These are phyloP conservation scores for Lactifluus hygrophoroides DNA, from an alignment of 768 basidiomycete species.

Conservation along the genomic window DNA sequence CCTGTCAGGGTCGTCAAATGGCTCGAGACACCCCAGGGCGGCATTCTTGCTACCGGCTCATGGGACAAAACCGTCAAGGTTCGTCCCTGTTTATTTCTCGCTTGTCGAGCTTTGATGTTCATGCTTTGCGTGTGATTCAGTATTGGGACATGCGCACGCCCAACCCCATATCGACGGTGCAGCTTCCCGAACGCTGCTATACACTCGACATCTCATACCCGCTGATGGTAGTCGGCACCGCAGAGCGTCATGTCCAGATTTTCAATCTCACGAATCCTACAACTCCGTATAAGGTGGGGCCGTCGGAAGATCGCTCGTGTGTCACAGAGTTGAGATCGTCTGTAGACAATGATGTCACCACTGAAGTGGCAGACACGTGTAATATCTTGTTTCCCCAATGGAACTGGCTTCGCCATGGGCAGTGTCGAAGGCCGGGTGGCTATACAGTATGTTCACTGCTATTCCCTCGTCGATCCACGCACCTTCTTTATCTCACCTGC, in stretches of 20 bases:
- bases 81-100: conserved; percentile 19
- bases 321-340: not conserved
- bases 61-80: conserved; percentile 99
- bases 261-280: conserved; percentile 81
- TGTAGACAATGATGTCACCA: conserved; percentile 72
- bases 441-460: conserved; percentile 67
- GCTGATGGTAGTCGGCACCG: conserved; percentile 86
- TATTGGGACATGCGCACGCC: conserved; percentile 87
- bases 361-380: conserved; percentile 92
- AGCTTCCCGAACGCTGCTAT: conserved; percentile 87
- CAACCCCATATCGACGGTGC: conserved; percentile 68
- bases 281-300: conserved; percentile 59
- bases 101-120: not conserved
- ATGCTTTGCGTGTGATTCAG: conserved; percentile 31
- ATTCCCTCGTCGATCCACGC: too few species aligned
- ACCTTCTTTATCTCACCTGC: not conserved
- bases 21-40: conserved; percentile 65
- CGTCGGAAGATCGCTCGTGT: not conserved
- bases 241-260: conserved; percentile 86
- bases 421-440: conserved; percentile 90
- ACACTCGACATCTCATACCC: conserved; percentile 75
- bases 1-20: conserved; percentile 78
- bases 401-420: conserved; percentile 75
- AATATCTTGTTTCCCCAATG: conserved; percentile 71
- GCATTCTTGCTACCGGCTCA: conserved; percentile 84